Evolutionary conservation across 306 rosid species (phyloP), one percentile per base, ranked within the genome.

Genomic region (Malus fusca): DNA sequence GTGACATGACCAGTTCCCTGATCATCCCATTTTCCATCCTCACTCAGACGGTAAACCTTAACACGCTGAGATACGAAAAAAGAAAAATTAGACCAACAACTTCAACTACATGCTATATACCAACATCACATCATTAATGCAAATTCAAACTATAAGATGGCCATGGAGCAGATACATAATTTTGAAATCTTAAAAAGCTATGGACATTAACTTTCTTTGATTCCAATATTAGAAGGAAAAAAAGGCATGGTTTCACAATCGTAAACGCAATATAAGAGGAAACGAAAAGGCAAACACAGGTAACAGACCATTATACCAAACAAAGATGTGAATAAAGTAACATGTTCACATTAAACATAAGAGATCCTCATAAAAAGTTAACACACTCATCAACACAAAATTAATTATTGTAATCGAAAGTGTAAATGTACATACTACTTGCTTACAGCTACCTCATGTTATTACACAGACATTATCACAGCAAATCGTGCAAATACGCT

Each of bases 1-100:
- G 90, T 75, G 74, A 88, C 92, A 76, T 94, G 96, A 44, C 98
- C 97, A 76, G 98, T 94, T 74, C 98, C 98, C 85, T 92, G 97
- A 81, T 94, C 98, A 77, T 94, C 98, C 98, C 98, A 94, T 83
- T 94, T 94, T 48, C 94, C 98, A 75, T 88, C 97, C n/a, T 86
- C 96, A 84, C 81, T 91, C 81, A 94, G 80, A 43, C 98, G 98
- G 79, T 94, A 94, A 42, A 94, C 96, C 88, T 94, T 94, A 72
- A 94, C 98, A 52, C 98, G 97, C 98, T 94, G 98, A 81, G 84
- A 81, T 68, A 25, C 40, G 2, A 76, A 61, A 75, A 23, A 59
- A 17, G 4, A 65, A 40, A 66, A 19, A 63, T 75, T 26, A 69
- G 22, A 56, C 58, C 4, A 60, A 19, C 10, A 28, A 61, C 25